These are phyloP conservation scores for Penicillium paradoxum DNA, from an alignment of 495 filamentous ascomycete genomes.

Conservation along the genomic window DNA sequence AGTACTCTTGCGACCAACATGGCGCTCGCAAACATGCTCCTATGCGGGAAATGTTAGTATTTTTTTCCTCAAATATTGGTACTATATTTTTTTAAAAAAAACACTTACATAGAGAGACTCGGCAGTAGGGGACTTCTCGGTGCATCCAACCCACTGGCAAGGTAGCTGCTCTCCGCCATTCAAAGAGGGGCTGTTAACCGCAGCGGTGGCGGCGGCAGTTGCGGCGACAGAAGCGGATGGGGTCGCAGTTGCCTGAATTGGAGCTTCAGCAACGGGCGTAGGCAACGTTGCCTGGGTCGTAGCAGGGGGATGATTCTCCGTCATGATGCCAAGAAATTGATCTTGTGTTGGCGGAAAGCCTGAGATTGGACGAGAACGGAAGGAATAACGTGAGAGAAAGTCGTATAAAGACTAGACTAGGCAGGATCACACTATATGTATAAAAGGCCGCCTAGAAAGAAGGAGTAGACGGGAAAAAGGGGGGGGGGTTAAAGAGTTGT, in stretches of 20 bases:
- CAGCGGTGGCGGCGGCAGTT: conserved; percentile 41
- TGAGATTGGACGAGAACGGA: conserved; percentile 9
- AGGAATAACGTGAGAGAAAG: neutral
- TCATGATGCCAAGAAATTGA: conserved; percentile 30
- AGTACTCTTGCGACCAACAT: conserved; percentile 97
- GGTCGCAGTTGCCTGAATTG: conserved; percentile 14
- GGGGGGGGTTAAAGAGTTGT: conserved; percentile 12
- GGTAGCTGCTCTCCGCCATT: conserved; percentile 56
- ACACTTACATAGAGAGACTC: conserved; percentile 85
- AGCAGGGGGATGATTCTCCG: conserved; percentile 19
- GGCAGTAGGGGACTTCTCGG: conserved; percentile 71
- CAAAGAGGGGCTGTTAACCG: conserved; percentile 35
- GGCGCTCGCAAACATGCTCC: conserved; percentile 98
- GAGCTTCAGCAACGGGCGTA: conserved; percentile 26
- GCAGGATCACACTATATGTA: neutral
- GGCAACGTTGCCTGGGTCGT: conserved; percentile 26
- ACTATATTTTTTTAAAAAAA: no score
- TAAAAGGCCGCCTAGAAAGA: neutral
- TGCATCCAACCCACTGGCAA: conserved; percentile 85
- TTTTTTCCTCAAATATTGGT: no score
- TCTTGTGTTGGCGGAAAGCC: conserved; percentile 25
- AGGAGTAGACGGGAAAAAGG: conserved; percentile 12
- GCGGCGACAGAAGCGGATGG: conserved; percentile 31
- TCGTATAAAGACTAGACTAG: conserved; percentile 1
- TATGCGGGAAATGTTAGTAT: conserved; percentile 27